Evolutionary conservation across 2,329 filamentous ascomycete species (phyloP).

Genomic region (Botryotinia calthae): DNA sequence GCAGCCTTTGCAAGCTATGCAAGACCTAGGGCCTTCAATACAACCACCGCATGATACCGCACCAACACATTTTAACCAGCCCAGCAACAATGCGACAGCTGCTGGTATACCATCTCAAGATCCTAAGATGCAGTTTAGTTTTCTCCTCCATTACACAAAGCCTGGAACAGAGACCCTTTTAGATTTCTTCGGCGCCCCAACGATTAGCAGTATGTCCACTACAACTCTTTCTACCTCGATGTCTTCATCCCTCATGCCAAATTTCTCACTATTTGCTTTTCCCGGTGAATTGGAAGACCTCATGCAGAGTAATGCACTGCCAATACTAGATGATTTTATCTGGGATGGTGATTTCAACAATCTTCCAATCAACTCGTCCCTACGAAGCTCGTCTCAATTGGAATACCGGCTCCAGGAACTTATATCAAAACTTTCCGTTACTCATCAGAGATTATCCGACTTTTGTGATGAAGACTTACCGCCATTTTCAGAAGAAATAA

Average conservation of each 20-base stretch:
- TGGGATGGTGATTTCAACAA: background rate
- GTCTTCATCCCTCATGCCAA: background rate
- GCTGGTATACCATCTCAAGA: background rate
- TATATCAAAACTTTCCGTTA: background rate
- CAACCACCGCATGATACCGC: background rate
- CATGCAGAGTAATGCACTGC: background rate
- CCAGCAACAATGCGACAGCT: background rate
- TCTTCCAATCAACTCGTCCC: background rate
- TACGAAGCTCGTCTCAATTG: background rate
- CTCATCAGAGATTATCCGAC: background rate
- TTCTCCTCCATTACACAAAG: conserved; percentile 38
- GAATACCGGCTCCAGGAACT: conserved; percentile 8
- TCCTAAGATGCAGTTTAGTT: conserved; percentile 4
- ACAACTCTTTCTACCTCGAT: background rate
- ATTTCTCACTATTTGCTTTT: background rate
- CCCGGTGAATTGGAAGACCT: background rate
- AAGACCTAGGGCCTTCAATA: background rate
- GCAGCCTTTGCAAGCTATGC: background rate
- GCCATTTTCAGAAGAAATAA: background rate
- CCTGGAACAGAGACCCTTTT: background rate
- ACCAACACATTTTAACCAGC: background rate
- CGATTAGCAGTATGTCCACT: background rate
- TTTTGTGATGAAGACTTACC: background rate
- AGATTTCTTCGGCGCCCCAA: background rate
- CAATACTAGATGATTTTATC: conserved; percentile 5